Evolutionary conservation across 179 eudicot species (phyloP), one percentile per base, ranked within the genome.

Genomic region (Amaranthus tricolor): DNA sequence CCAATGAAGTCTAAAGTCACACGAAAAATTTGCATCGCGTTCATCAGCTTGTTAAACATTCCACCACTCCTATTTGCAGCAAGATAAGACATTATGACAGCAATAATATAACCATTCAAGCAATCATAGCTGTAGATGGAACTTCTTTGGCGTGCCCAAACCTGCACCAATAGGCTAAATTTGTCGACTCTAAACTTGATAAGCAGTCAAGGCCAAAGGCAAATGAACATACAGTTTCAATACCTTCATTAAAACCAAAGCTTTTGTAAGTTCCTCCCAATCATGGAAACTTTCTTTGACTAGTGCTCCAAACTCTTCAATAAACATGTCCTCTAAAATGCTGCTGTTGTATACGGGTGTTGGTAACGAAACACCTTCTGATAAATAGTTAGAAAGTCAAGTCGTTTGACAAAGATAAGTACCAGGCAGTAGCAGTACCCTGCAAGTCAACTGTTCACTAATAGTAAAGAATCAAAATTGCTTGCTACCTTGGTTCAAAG

Each of bases 111-210:
- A 74, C 96, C 98, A 84, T 79, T 90, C 66, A 94, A 74, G 84
- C 96, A 89, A 84, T 94, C 97, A 83, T 90, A 84, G 68, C 85
- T 71, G 81, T 82, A 84, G 68, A 92, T 73, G 58, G 93, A 87
- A 84, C 90, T 85, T 81, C 97, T 89, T 68, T 92, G 93, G 65
- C 96, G 89, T 77, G 96, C 96, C 98, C 97, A 94, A 54, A 92
- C 90, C 98, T 94, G 79, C 74, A 89, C 13, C 75, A 86, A 43
- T 53, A 67, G 9, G 62, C 65, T 49, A 85, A 56, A 31, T 48
- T 77, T 64, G 13, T 74, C 68, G 49, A 17, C 19, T 51, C 11
- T 31, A 2, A 53, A 21, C 45, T 61, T 67, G 53, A 21, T 8
- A 47, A 47, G 50, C 55, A 54, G 58, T 49, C 19, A 55, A 24